Evolutionary conservation across 1,284 basidiomycete species (phyloP), one percentile per base, ranked within the genome.

Genomic region (Phellopilus nigrolimitatus): DNA sequence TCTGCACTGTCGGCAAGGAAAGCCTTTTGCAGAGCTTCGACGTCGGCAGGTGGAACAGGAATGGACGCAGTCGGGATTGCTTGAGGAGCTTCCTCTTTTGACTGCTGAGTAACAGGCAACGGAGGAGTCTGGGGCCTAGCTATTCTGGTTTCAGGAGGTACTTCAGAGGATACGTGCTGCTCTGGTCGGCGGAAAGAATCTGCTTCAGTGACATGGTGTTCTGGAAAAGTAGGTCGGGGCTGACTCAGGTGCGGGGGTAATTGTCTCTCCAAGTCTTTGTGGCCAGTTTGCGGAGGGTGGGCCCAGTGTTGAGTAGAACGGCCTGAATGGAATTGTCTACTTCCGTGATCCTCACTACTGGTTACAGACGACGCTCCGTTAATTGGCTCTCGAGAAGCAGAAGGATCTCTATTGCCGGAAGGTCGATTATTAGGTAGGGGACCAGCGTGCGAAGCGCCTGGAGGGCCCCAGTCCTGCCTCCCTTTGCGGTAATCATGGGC

Each of bases 1-100:
- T 91, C 92, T 2, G 93, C 94, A 3, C 91, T 91, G 50, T 72
- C 80, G 57, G 93, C 91, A 93, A 97, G 95, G 43, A 91, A 78
- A 37, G 84, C 82, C 59, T 89, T 89, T 58, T 88, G 82, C 7
- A 76, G 74, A 56, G 84, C 84, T 49, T 91, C 84, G 37, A 88
- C 64, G 59, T 88, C 86, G n/a, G 75, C 65, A 59, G 70, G 64
- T 40, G 74, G 64, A 12, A 68, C 55, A 4, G 64, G n/a, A n/a
- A n/a, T n/a, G n/a, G n/a, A n/a, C n/a, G n/a, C n/a, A n/a, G n/a
- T n/a, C n/a, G n/a, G n/a, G n/a, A n/a, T n/a, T n/a, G n/a, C n/a
- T n/a, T n/a, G n/a, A n/a, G n/a, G n/a, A n/a, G n/a, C n/a, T n/a
- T n/a, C n/a, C n/a, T n/a, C n/a, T n/a, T n/a, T n/a, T n/a, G n/a